phyloP scores from a whole-genome alignment of 176 grass and related monocot species.

The Cenchrus fungigraminus region DNA sequence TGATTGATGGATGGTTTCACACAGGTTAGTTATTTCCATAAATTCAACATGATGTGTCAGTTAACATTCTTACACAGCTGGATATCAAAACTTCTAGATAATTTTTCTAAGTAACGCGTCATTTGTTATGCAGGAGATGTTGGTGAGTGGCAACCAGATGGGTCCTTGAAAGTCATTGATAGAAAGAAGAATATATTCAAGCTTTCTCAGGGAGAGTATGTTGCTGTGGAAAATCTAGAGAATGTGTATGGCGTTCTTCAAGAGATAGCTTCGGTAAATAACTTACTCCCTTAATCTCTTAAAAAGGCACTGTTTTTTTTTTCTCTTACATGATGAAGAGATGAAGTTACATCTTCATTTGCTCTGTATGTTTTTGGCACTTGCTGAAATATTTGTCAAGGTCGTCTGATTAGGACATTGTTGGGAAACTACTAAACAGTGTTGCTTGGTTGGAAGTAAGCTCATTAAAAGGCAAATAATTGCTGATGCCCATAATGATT shows the following conservation, averaged over 20 bases:
- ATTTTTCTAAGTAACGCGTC: conserved; percentile 12
- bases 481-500: not conserved
- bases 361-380: not conserved
- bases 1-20: conserved; percentile 97
- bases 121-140: conserved; percentile 72
- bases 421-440: not conserved
- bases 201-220: conserved; percentile 96
- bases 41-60: not conserved
- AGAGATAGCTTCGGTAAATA: conserved; percentile 73
- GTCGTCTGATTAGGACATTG: not conserved
- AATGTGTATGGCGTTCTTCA: conserved; percentile 81
- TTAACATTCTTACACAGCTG: conserved; percentile 14
- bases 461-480: not conserved
- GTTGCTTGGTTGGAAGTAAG: conserved; percentile 9
- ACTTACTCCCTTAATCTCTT: not conserved
- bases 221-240: conserved; percentile 95
- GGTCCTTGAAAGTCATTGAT: conserved; percentile 92
- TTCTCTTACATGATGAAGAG: not conserved
- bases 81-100: not conserved
- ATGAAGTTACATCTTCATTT: not conserved
- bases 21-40: conserved; percentile 67
- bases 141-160: conserved; percentile 90
- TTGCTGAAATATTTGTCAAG: not conserved
- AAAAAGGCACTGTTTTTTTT: not conserved
- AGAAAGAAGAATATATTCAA: conserved; percentile 99